Evolutionary conservation across 192 early-diverging fungal species (phyloP).

Genomic region (Backusella sp.): DNA sequence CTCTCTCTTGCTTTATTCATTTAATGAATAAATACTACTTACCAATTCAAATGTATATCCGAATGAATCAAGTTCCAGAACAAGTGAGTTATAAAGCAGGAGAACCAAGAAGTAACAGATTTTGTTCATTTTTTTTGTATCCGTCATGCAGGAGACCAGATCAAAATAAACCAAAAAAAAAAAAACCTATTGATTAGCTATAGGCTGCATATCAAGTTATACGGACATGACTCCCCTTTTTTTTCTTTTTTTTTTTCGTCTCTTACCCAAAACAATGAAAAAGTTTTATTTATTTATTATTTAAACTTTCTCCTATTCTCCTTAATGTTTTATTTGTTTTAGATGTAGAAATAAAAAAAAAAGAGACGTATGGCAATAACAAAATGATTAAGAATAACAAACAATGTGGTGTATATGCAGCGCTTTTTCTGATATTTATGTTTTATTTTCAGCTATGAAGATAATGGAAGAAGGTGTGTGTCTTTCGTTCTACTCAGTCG

Average conservation of each 20-base stretch:
- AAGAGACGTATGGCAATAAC: background rate
- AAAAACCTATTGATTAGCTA: background rate
- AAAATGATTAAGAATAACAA: background rate
- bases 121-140: background rate
- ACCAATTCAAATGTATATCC: background rate
- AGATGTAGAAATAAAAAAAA: background rate
- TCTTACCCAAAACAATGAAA: background rate
- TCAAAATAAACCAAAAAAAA: background rate
- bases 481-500: background rate
- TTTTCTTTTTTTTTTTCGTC: background rate
- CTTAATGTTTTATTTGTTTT: background rate
- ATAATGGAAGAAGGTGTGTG: background rate
- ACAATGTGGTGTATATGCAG: slow-evolving; percentile 5
- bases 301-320: background rate
- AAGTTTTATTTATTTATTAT: background rate
- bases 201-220: background rate
- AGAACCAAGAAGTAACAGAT: slow-evolving; percentile 1
- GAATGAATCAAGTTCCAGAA: background rate
- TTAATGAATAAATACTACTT: background rate
- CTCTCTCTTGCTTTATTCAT: background rate
- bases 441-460: slow-evolving; percentile 5
- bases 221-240: background rate
- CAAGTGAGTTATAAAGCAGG: background rate
- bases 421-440: slow-evolving; percentile 4
- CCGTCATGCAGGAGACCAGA: background rate